Evolutionary conservation across 192 early-diverging fungal species (phyloP).

Genomic region (Glomus cerebriforme): DNA sequence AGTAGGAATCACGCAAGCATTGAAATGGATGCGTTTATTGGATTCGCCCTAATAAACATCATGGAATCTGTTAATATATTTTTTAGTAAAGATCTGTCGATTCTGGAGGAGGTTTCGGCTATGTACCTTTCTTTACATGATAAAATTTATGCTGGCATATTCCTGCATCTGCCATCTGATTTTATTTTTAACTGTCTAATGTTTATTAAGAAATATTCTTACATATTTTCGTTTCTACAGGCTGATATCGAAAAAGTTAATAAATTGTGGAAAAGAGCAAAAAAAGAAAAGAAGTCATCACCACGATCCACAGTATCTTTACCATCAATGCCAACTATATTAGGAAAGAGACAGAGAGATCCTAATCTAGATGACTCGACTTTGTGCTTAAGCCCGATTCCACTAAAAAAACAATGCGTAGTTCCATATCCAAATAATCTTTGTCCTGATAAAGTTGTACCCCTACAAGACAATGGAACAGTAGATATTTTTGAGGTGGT

Average conservation of each 20-base stretch:
- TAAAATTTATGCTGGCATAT: neutral
- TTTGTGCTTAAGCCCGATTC: too few species aligned
- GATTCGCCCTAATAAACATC: neutral
- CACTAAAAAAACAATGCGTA: too few species aligned
- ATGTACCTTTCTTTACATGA: too few species aligned
- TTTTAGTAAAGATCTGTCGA: too few species aligned
- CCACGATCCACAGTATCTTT: neutral
- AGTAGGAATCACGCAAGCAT: neutral
- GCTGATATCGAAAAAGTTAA: slow-evolving; percentile 7
- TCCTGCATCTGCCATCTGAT: slow-evolving; percentile 8
- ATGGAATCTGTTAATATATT: slow-evolving; percentile 5
- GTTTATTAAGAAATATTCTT: slow-evolving; percentile 8
- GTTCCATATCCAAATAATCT: neutral
- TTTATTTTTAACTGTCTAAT: slow-evolving; percentile 8
- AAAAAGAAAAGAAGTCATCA: neutral
- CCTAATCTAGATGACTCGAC: neutral
- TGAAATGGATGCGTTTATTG: slow-evolving; percentile 20
- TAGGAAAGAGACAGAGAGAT: neutral
- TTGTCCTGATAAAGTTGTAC: neutral
- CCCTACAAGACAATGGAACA: neutral
- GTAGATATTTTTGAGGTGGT: too few species aligned
- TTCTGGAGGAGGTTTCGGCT: too few species aligned
- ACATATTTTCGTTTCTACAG: neutral
- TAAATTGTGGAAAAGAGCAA: slow-evolving; percentile 1
- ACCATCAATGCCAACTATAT: neutral